Percentiles rank a stretch among this genome's conserved stretches.
phyloP scores from a whole-genome alignment of 306 rosid genomes.

The Hippophae rhamnoides region DNA sequence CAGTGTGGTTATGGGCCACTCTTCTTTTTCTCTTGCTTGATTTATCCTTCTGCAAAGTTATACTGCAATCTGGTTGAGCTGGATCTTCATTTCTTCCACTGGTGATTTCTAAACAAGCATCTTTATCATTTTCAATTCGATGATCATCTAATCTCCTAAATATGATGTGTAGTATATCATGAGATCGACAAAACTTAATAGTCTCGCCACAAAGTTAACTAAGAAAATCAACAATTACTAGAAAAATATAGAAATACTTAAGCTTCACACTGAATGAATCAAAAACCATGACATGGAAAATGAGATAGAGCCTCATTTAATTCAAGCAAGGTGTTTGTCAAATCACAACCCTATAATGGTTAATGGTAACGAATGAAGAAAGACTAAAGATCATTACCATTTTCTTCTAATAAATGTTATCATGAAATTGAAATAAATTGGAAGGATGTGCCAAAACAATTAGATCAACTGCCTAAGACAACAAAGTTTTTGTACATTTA shows the following conservation, averaged over 20 bases:
- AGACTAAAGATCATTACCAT: background rate
- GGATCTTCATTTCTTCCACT: slow-evolving; percentile 7
- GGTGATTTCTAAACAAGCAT: slow-evolving; percentile 3
- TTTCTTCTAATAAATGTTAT: background rate
- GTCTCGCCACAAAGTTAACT: background rate
- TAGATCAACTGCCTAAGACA: background rate
- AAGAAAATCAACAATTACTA: background rate
- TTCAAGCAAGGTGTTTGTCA: no score
- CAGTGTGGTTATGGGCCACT: slow-evolving; percentile 11
- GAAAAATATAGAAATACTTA: background rate
- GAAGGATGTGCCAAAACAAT: background rate
- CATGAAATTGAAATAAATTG: background rate
- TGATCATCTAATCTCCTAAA: slow-evolving; percentile 20
- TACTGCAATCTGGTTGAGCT: slow-evolving; percentile 1
- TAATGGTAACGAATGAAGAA: background rate
- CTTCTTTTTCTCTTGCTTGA: slow-evolving; percentile 24
- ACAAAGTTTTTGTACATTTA: background rate
- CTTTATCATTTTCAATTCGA: slow-evolving; percentile 4
- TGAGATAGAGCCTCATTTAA: no score
- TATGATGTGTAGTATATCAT: background rate
- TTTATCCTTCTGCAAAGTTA: slow-evolving; percentile 4
- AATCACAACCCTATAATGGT: background rate
- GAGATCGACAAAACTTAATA: background rate
- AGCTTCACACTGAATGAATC: background rate
- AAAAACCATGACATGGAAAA: background rate